Evolutionary conservation across 2,329 filamentous ascomycete genomes (phyloP).

Genomic region (Exophiala lecanii-corni): DNA sequence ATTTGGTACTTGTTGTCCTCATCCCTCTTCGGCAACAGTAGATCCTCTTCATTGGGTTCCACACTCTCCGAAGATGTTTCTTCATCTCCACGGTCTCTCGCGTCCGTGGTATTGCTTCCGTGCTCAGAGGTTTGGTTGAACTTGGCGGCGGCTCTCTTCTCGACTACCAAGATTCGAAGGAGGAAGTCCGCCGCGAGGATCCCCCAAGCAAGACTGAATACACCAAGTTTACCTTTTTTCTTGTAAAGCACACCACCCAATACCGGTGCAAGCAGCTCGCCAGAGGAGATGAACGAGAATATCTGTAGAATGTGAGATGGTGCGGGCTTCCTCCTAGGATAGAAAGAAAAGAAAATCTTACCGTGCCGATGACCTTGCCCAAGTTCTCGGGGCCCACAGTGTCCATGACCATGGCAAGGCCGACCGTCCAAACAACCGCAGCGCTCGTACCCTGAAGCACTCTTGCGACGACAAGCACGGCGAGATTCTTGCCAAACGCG

Average conservation of each 20-base stretch:
- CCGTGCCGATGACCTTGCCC: conserved; percentile 58
- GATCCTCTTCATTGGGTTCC: conserved; percentile 36
- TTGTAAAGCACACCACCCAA: conserved; percentile 58
- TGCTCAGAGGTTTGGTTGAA: too few relatives aligned
- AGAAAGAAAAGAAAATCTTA: too few relatives aligned
- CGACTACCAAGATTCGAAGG: conserved; percentile 58
- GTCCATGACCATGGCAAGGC: conserved; percentile 55
- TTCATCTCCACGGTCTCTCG: too few relatives aligned
- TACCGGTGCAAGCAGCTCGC: conserved; percentile 53
- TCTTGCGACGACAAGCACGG: conserved; percentile 49
- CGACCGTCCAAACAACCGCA: conserved; percentile 57
- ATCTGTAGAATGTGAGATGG: conserved; percentile 37
- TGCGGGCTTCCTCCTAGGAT: too few relatives aligned
- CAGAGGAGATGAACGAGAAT: conserved; percentile 56
- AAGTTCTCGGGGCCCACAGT: conserved; percentile 54
- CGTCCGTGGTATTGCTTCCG: too few relatives aligned
- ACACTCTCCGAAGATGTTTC: too few relatives aligned
- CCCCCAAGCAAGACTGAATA: conserved; percentile 54
- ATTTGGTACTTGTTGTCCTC: conserved; percentile 44
- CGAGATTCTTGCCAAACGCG: conserved; percentile 46
- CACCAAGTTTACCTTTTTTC: conserved; percentile 53
- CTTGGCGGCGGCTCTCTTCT: conserved; percentile 54
- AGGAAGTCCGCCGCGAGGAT: conserved; percentile 55
- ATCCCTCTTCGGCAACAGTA: conserved; percentile 35
- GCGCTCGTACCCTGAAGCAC: conserved; percentile 55